A percentile compares a stretch with the other conserved stretches of the same genome.
Conservation (phyloP, 2,329 filamentous ascomycete genomes). For the Ramularia endophylla region DNA sequence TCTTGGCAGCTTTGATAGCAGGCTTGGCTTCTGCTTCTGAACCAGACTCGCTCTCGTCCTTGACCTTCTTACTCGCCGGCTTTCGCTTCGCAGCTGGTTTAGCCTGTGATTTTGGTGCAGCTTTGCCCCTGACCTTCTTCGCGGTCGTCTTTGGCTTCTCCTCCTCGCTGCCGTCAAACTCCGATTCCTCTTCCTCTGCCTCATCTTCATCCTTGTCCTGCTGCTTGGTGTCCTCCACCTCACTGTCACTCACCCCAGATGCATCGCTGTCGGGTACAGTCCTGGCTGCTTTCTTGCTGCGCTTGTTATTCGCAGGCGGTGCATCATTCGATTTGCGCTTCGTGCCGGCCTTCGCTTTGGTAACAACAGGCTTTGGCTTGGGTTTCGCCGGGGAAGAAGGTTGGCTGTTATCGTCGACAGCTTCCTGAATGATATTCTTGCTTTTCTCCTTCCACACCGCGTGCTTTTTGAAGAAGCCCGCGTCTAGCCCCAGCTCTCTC, state of each 20-base stretch:
- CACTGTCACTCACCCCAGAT: conserved; percentile 3
- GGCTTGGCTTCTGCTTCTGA: conserved; percentile 5
- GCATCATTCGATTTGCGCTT: conserved; percentile 29
- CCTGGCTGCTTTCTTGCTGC: conserved; percentile 19
- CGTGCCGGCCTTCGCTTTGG: conserved; percentile 20
- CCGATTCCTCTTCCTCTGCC: conserved; percentile 9
- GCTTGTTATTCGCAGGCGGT: conserved; percentile 16
- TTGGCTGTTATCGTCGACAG: conserved; percentile 34
- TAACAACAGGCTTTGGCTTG: conserved; percentile 11
- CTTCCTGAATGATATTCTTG: conserved; percentile 41
- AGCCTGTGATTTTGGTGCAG: conserved; percentile 5
- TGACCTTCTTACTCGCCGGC: conserved; percentile 4
- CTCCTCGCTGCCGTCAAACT: conserved; percentile 9
- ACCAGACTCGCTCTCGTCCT: conserved; percentile 4
- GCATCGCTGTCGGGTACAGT: too few relatives aligned
- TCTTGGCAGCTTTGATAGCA: conserved; percentile 1
- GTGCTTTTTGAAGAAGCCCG: conserved; percentile 52
- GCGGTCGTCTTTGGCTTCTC: conserved; percentile 9
- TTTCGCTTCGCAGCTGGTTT: conserved; percentile 10
- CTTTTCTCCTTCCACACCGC: conserved; percentile 50
- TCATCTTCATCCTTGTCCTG: conserved; percentile 11
- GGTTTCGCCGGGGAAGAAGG: conserved; percentile 17
- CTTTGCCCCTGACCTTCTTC: conserved; percentile 8
- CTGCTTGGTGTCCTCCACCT: conserved; percentile 1
- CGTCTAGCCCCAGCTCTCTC: conserved; percentile 44